Evolutionary conservation across 306 rosid genomes (phyloP).

Genomic region (Quercus suber): DNA sequence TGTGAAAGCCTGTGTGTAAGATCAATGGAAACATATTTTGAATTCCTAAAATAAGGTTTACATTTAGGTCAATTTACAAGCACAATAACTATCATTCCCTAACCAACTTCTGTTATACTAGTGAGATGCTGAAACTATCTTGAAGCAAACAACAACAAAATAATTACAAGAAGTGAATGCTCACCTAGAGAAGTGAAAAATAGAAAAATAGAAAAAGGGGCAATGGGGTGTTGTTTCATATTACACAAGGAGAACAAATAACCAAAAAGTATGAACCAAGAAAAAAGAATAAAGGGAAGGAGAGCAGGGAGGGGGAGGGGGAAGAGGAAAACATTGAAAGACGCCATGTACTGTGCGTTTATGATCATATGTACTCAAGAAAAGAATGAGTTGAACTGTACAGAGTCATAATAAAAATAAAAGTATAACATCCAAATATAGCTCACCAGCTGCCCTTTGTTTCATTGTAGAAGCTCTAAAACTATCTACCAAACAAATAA

Average conservation of each 20-base stretch:
- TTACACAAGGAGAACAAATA: background rate
- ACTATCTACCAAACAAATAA: background rate
- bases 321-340: background rate
- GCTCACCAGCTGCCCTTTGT: background rate
- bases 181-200: too few relatives aligned
- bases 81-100: background rate
- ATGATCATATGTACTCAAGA: background rate
- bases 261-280: background rate
- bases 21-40: too few relatives aligned
- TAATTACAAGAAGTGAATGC: too few relatives aligned
- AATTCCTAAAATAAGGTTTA: background rate
- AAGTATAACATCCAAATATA: background rate
- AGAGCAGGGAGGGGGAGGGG: background rate
- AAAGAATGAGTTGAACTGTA: background rate
- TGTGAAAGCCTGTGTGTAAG: too few relatives aligned
- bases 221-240: background rate
- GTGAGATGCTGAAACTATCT: background rate
- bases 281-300: background rate
- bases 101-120: background rate
- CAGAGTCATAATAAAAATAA: background rate
- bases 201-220: background rate
- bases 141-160: background rate
- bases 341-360: background rate
- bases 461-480: background rate
- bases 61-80: background rate